A percentile compares a stretch with the other conserved stretches of the same genome.
phyloP scores from a whole-genome alignment of 129 eudicot genomes.

The Sambucus nigra region DNA sequence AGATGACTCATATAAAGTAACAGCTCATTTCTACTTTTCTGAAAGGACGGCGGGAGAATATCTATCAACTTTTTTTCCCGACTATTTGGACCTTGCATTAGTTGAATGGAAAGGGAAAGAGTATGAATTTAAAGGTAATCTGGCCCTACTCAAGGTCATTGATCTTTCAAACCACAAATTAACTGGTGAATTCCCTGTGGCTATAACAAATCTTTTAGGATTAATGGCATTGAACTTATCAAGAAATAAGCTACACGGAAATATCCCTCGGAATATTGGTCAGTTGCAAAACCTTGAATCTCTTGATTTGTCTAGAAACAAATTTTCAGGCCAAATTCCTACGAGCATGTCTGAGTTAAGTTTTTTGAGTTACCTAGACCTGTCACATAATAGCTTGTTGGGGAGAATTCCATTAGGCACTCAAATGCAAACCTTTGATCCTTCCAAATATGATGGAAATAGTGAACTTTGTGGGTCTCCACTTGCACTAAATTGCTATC shows the following conservation, averaged over 20 bases:
- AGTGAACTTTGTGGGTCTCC: slow-evolving; percentile 13
- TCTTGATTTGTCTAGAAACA: slow-evolving; percentile 15
- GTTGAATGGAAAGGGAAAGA: slow-evolving; percentile 5
- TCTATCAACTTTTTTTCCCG: too few species aligned
- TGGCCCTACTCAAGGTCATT: slow-evolving; percentile 7
- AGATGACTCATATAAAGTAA: too few species aligned
- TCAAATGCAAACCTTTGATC: slow-evolving; percentile 9
- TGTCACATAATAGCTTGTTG: slow-evolving; percentile 17
- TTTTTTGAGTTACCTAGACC: neutral
- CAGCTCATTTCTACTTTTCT: neutral
- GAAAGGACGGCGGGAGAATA: too few species aligned
- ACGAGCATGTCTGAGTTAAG: neutral
- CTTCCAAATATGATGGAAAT: slow-evolving; percentile 8
- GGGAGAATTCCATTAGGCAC: slow-evolving; percentile 17
- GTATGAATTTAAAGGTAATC: neutral
- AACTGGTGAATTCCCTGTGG: neutral
- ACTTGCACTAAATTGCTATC: neutral
- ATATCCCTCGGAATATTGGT: slow-evolving; percentile 9
- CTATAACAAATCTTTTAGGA: slow-evolving; percentile 8
- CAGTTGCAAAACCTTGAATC: neutral
- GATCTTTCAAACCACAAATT: slow-evolving; percentile 14
- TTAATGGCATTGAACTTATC: slow-evolving; percentile 13
- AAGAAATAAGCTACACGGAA: slow-evolving; percentile 2
- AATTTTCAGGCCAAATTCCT: slow-evolving; percentile 16
- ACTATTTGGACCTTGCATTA: neutral